These are phyloP conservation scores for Tubosaeta brunneosetosa DNA, from an alignment of 768 basidiomycete species.

Conservation along the genomic window DNA sequence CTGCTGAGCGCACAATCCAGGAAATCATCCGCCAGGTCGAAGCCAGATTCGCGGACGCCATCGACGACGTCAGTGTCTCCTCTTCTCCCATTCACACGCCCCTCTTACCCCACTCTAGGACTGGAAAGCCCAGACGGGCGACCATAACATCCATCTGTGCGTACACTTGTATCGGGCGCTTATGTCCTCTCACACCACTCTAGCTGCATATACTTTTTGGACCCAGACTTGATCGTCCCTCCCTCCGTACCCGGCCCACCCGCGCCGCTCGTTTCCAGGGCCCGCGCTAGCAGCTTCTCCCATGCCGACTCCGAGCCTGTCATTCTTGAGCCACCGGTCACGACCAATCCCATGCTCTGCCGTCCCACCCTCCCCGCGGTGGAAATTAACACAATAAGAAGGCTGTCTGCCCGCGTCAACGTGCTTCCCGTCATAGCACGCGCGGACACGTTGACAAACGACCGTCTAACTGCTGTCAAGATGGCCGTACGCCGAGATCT, in stretches of 20 bases:
- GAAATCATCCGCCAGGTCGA: conserved; percentile 75
- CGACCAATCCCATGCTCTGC: conserved; percentile 64
- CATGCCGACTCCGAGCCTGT: conserved; percentile 70
- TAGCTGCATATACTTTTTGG: conserved; percentile 85
- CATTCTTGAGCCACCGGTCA: conserved; percentile 75
- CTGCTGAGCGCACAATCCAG: conserved; percentile 56
- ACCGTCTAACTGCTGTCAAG: conserved; percentile 76
- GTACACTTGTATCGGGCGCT: conserved; percentile 34
- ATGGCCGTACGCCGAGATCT: conserved; percentile 75
- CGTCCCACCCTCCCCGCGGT: conserved; percentile 62
- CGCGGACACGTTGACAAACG: conserved; percentile 77
- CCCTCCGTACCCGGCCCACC: conserved; percentile 63
- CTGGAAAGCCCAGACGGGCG: conserved; percentile 62
- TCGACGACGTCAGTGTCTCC: conserved; percentile 65
- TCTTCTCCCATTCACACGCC: conserved; percentile 14
- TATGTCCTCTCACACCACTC: conserved; percentile 18
- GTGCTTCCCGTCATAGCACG: conserved; percentile 83
- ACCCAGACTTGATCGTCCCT: conserved; percentile 77
- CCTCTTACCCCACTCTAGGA: conserved; percentile 44
- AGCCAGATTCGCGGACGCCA: conserved; percentile 62
- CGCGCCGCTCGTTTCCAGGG: conserved; percentile 60
- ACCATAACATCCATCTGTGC: conserved; percentile 80
- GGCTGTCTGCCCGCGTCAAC: conserved; percentile 77
- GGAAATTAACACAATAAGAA: conserved; percentile 76
- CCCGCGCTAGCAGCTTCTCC: conserved; percentile 68